Conservation (phyloP, 1,284 basidiomycete species). For the Somion occarium region DNA sequence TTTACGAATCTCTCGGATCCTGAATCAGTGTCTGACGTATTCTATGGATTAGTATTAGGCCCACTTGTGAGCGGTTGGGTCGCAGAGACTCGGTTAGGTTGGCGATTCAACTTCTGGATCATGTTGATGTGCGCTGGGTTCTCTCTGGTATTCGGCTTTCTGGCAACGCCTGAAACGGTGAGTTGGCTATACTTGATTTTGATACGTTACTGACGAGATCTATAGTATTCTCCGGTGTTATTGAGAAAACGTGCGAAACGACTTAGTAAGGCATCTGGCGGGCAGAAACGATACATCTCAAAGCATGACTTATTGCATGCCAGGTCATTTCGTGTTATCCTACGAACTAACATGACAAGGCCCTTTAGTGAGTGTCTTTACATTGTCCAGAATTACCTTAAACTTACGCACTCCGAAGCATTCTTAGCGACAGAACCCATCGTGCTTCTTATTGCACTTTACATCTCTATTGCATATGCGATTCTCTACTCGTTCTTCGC, state of each 20-base stretch:
- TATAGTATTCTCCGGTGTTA: slow-evolving; percentile 64
- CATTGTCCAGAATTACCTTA: slow-evolving; percentile 1
- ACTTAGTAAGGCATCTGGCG: slow-evolving; percentile 42
- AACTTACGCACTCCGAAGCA: slow-evolving; percentile 27
- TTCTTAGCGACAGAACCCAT: slow-evolving; percentile 68
- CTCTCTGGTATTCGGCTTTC: slow-evolving; percentile 41
- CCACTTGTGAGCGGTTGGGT: slow-evolving; percentile 65
- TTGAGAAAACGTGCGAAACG: slow-evolving; percentile 51
- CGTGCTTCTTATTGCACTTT: slow-evolving; percentile 61
- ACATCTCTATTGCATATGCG: slow-evolving; percentile 64
- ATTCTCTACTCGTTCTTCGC: slow-evolving; percentile 57
- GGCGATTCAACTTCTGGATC: slow-evolving; percentile 73
- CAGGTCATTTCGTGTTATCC: slow-evolving; percentile 35
- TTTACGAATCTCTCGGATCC: slow-evolving; percentile 2
- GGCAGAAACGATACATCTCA: slow-evolving; percentile 43
- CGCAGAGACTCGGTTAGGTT: slow-evolving; percentile 46
- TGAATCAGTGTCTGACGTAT: neutral
- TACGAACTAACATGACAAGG: slow-evolving; percentile 46
- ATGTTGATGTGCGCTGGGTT: slow-evolving; percentile 54
- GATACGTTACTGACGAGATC: neutral
- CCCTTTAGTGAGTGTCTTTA: slow-evolving; percentile 47
- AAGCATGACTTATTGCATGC: slow-evolving; percentile 48
- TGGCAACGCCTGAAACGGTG: slow-evolving; percentile 48
- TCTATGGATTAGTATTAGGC: slow-evolving; percentile 39
- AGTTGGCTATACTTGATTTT: slow-evolving; percentile 9